Conservation (phyloP, 83 land plant species). For the Diphasiastrum complanatum region DNA sequence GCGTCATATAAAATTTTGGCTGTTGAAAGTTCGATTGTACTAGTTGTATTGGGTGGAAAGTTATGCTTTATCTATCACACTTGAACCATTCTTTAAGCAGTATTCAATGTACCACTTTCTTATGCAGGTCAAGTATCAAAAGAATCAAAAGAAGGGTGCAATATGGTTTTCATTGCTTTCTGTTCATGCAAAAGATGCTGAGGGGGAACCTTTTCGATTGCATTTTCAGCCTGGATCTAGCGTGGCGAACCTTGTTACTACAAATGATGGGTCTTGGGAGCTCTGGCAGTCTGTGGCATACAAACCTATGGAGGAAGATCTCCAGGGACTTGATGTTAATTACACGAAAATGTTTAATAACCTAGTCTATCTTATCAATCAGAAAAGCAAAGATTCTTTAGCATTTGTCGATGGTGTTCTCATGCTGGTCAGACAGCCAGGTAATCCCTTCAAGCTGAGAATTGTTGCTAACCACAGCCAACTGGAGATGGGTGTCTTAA, state of each 20-base stretch:
- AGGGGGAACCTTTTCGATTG: constrained; percentile 2
- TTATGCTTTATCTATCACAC: too few relatives aligned
- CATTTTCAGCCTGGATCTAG: constrained; percentile 5
- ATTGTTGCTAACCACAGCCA: neutral
- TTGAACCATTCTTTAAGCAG: too few relatives aligned
- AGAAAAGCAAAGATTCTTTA: constrained; percentile 4
- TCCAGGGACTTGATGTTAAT: neutral
- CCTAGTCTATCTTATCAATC: constrained; percentile 9
- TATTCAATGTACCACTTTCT: too few relatives aligned
- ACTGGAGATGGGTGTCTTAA: neutral
- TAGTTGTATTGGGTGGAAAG: too few relatives aligned
- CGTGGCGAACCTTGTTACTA: neutral
- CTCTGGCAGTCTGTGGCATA: constrained; percentile 7
- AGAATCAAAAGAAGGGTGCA: neutral
- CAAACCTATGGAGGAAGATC: too few relatives aligned
- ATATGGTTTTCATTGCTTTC: constrained; percentile 14
- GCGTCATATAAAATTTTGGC: too few relatives aligned
- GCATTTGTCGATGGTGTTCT: constrained; percentile 3
- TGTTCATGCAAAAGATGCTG: constrained; percentile 5
- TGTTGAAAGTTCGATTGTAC: too few relatives aligned
- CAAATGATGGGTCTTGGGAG: constrained; percentile 12
- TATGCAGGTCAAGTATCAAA: neutral
- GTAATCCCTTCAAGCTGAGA: constrained; percentile 7
- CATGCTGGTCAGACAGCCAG: constrained; percentile 1
- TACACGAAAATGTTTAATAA: neutral